Percentiles rank a stretch among this genome's conserved stretches.
Evolutionary conservation across 306 rosid genomes (phyloP).

Genomic region (Malus domestica): DNA sequence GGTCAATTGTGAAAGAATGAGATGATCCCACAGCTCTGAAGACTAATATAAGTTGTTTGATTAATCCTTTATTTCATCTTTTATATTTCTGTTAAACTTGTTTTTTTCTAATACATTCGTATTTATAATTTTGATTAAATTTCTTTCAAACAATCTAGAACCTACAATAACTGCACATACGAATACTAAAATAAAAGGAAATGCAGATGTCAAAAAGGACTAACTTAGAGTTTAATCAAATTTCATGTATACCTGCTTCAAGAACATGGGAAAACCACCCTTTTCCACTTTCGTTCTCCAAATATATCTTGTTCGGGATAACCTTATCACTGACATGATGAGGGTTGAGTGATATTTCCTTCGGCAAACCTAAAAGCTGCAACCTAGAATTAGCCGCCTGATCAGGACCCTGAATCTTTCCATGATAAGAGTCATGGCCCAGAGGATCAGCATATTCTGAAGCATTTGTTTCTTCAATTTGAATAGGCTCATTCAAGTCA

Average conservation of each 20-base stretch:
- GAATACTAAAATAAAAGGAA: not conserved
- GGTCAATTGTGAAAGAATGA: not conserved
- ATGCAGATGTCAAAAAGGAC: not conserved
- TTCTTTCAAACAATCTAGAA: not conserved
- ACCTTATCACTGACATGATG: slow-evolving; percentile 35
- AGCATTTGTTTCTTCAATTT: slow-evolving; percentile 57
- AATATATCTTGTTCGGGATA: slow-evolving; percentile 24
- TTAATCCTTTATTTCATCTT: slow-evolving; percentile 1
- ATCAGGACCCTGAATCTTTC: slow-evolving; percentile 37
- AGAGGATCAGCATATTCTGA: slow-evolving; percentile 32
- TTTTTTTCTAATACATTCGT: not conserved
- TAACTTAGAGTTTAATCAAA: slow-evolving; percentile 4
- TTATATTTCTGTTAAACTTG: not conserved
- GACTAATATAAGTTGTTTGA: not conserved
- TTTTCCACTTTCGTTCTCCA: slow-evolving; percentile 49
- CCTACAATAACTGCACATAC: not conserved
- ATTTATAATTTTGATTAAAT: not conserved
- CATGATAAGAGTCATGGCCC: slow-evolving; percentile 26
- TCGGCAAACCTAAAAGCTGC: slow-evolving; percentile 32
- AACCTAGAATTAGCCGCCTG: slow-evolving; percentile 38
- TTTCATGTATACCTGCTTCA: slow-evolving; percentile 59
- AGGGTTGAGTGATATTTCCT: slow-evolving; percentile 39
- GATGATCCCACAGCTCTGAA: slow-evolving; percentile 9
- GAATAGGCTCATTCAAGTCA: slow-evolving; percentile 80
- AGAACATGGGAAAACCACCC: slow-evolving; percentile 42